Evolutionary conservation across 371 early-diverging fungal species (phyloP), one percentile per base, ranked within the genome.

Genomic region (Circinella minor): DNA sequence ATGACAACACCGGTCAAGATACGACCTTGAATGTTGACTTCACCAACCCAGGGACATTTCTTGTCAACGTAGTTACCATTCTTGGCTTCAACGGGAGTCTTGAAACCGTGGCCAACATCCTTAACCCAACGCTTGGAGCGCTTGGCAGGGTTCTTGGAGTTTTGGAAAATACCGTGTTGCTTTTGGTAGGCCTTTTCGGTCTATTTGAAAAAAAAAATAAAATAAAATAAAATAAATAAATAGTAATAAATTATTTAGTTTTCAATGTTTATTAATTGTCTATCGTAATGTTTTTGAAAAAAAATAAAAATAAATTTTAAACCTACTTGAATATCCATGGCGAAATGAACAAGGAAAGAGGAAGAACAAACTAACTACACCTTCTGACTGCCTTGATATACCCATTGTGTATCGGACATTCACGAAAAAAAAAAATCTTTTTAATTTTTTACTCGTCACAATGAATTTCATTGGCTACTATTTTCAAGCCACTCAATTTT

Each of bases 1-100:
- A 92, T 86, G 76, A 99, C 98, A 76, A 92, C 92, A 77, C 99
- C 99, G 68, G 95, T 93, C 71, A 99, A 88, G 86, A 99, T 98
- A 86, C 98, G 95, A 75, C 99, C 99, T 81, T 98, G 96, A 83
- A 99, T 98, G 84, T 92, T 93, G 81, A 99, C 96, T 81, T 96
- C 91, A 79, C 98, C 94, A 74, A 98, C 97, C 95, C 99, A 99
- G 77, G 99, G 99, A 91, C 99, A 99, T 93, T 99, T 99, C 92
- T 99, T 99, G 89, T 99, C 99, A 71, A 99, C 95, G 92, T 99
- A 99, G 84, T 85, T 84, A 77, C 95, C 95, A 74, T 93, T 91
- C 81, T 95, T 96, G 78, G 99, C 99, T 81, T 98, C 99, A 84
- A 92, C 90, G 77, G 99, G 99, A 82, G 99, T 99, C 92, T 98